phyloP scores from a whole-genome alignment of 306 rosid species.

The Mimosa pudica region DNA sequence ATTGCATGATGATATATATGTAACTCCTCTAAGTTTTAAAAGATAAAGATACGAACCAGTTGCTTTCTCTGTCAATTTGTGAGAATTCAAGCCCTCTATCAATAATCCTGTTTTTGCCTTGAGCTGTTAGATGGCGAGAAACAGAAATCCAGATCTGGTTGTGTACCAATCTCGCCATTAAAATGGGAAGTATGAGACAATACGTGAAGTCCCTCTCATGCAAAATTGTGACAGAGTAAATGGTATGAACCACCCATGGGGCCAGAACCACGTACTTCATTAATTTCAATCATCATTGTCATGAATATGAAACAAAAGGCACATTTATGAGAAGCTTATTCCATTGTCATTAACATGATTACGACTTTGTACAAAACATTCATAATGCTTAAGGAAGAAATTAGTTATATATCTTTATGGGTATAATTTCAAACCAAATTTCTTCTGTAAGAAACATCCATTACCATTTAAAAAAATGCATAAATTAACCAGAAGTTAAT shows the following conservation, averaged over 20 bases:
- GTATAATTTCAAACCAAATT: too few relatives aligned
- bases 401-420: too few relatives aligned
- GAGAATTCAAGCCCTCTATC: slow-evolving; percentile 52
- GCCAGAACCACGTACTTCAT: not conserved
- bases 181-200: slow-evolving; percentile 37
- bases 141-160: slow-evolving; percentile 51
- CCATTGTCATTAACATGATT: not conserved
- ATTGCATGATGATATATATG: too few relatives aligned
- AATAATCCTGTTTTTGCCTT: slow-evolving; percentile 37
- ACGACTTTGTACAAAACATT: too few relatives aligned
- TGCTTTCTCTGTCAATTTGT: slow-evolving; percentile 56
- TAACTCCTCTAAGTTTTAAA: too few relatives aligned
- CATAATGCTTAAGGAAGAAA: too few relatives aligned
- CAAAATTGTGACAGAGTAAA: not conserved
- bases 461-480: too few relatives aligned
- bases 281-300: not conserved
- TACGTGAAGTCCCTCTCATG: slow-evolving; percentile 15
- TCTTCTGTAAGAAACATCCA: too few relatives aligned
- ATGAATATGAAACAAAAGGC: not conserved
- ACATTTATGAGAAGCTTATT: not conserved
- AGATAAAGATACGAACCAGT: slow-evolving; percentile 31
- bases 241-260: not conserved
- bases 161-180: slow-evolving; percentile 43
- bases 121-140: slow-evolving; percentile 45
- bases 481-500: too few relatives aligned